Conservation (phyloP, 106 monocot genomes). For the Allium cepa region DNA sequence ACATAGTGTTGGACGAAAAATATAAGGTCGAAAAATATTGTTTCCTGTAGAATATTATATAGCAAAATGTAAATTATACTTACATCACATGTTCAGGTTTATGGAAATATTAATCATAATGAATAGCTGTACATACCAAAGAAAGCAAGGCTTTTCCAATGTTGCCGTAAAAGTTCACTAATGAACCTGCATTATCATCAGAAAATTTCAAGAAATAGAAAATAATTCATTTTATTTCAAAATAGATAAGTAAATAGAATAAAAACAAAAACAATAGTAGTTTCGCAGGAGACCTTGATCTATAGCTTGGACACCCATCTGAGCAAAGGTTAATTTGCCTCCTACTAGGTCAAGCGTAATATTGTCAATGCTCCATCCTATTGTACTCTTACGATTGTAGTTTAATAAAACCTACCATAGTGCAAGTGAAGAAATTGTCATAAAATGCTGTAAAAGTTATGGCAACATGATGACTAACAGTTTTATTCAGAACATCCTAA, state of each 20-base stretch:
- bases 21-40: constrained; percentile 71
- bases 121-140: constrained; percentile 26
- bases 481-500: too few species aligned
- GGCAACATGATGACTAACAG: not conserved
- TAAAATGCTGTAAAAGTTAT: not conserved
- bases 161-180: constrained; percentile 78
- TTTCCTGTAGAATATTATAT: constrained; percentile 44
- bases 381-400: constrained; percentile 62
- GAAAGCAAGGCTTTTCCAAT: constrained; percentile 84
- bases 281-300: constrained; percentile 41
- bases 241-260: not conserved
- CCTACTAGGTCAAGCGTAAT: constrained; percentile 64
- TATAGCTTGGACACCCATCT: constrained; percentile 71
- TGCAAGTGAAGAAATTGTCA: not conserved
- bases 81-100: not conserved
- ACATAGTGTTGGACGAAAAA: constrained; percentile 93
- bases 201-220: not conserved
- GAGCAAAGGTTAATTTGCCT: constrained; percentile 57
- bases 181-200: constrained; percentile 39
- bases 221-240: too few species aligned
- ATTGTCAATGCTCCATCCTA: constrained; percentile 85
- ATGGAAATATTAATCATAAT: not conserved
- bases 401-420: constrained; percentile 54
- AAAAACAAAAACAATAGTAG: not conserved
- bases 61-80: not conserved